phyloP scores from a whole-genome alignment of 768 basidiomycete genomes.

The Filobasidium wieringae region DNA sequence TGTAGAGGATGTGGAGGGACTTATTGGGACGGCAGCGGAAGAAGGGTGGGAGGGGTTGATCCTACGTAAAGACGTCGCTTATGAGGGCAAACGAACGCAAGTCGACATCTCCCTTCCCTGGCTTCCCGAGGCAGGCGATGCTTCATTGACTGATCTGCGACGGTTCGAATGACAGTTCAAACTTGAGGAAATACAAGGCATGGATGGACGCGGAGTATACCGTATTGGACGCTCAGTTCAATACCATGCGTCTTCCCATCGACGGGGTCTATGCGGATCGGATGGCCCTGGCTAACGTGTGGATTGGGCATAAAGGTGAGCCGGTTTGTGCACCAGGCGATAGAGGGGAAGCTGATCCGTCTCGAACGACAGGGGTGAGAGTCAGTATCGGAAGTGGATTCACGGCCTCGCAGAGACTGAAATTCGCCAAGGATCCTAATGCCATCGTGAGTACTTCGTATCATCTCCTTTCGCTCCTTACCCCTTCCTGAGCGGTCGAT shows the following conservation, averaged over 20 bases:
- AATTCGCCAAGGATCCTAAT: constrained; percentile 25
- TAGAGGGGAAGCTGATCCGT: not conserved
- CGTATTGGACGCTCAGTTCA: constrained; percentile 22
- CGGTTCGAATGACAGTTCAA: constrained; percentile 19
- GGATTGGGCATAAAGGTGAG: constrained; percentile 30
- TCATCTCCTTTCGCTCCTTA: not conserved
- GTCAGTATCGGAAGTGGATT: constrained; percentile 33
- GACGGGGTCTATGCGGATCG: constrained; percentile 30
- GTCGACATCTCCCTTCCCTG: constrained; percentile 2
- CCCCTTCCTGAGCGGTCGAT: no score
- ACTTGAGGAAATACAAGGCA: constrained; percentile 37
- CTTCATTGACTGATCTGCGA: not conserved
- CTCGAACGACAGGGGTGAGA: constrained; percentile 12
- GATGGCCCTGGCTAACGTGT: constrained; percentile 24
- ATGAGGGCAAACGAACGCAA: constrained; percentile 31
- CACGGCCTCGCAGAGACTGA: constrained; percentile 28
- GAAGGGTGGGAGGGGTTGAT: constrained; percentile 36
- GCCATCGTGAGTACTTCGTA: constrained; percentile 20
- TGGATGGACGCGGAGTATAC: constrained; percentile 36
- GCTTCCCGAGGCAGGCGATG: not conserved
- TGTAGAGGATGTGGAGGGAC: constrained; percentile 22
- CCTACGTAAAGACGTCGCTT: constrained; percentile 26
- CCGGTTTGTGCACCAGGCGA: no score
- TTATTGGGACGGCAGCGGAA: constrained; percentile 27
- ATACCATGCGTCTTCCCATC: constrained; percentile 25